Evolutionary conservation across 2,329 filamentous ascomycete species (phyloP).

Genomic region (Cordyceps sp.): DNA sequence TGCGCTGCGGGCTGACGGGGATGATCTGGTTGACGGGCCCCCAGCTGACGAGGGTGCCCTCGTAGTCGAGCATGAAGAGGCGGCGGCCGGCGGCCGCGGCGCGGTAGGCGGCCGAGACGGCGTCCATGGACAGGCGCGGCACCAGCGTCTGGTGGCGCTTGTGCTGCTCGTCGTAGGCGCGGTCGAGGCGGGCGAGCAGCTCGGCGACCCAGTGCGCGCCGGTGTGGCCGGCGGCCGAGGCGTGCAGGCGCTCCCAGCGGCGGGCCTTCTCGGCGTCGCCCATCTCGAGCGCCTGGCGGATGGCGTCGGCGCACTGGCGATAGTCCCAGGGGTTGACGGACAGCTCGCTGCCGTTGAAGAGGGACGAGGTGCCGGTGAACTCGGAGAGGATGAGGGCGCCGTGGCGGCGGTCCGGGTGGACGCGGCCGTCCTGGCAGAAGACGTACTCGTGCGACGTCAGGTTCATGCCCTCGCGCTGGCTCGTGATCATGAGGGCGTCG

Average conservation of each 20-base stretch:
- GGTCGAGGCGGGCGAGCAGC: constrained; percentile 53
- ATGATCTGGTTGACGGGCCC: constrained; percentile 74
- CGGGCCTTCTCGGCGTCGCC: constrained; percentile 51
- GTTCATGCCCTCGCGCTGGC: constrained; percentile 94
- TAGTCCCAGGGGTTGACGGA: constrained; percentile 95
- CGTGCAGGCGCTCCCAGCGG: constrained; percentile 59
- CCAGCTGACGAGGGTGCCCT: constrained; percentile 81
- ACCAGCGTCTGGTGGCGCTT: constrained; percentile 73
- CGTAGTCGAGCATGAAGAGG: constrained; percentile 84
- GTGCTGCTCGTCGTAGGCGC: constrained; percentile 71
- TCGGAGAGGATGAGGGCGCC: constrained; percentile 85
- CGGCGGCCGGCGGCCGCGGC: constrained; percentile 45
- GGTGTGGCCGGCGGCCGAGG: constrained; percentile 63
- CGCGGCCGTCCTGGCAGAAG: constrained; percentile 75
- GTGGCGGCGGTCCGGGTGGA: constrained; percentile 55
- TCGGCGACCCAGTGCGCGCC: constrained; percentile 75
- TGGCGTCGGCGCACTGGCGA: constrained; percentile 69
- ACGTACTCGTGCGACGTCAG: constrained; percentile 88
- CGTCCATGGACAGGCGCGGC: constrained; percentile 59
- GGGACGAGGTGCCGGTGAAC: constrained; percentile 79
- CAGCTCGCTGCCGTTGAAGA: constrained; percentile 68
- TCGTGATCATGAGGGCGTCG: constrained; percentile 86
- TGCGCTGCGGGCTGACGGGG: constrained; percentile 66
- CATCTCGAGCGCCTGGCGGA: constrained; percentile 74
- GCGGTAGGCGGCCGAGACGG: constrained; percentile 50